A percentile compares a stretch with the other conserved stretches of the same genome.
Conservation (phyloP, 352 stramenopile species). For the Hyaloperonospora arabidopsidis region DNA sequence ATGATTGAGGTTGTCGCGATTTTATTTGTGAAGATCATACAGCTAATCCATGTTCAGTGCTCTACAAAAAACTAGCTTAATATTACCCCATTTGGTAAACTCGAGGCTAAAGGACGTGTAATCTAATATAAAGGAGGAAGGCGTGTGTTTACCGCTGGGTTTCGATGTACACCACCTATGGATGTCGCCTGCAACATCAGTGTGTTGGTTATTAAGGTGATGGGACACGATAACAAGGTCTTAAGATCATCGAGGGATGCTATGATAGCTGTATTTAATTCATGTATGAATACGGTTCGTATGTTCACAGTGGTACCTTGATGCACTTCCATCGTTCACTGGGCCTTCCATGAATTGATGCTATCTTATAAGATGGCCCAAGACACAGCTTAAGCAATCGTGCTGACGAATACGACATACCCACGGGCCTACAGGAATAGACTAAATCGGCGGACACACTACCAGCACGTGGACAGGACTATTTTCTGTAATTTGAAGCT, state of each 20-base stretch:
- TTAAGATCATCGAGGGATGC: not conserved
- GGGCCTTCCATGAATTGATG: not conserved
- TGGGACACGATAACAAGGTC: no score
- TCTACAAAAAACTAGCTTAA: not conserved
- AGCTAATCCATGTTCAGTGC: not conserved
- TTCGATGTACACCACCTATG: not conserved
- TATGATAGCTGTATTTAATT: not conserved
- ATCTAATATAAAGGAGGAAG: not conserved
- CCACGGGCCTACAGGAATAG: no score
- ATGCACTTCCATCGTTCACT: not conserved
- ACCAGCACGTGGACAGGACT: no score
- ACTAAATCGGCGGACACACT: no score
- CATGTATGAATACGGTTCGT: slow-evolving; percentile 1
- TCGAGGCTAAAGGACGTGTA: slow-evolving; percentile 1
- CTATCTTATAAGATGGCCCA: slow-evolving; percentile 2
- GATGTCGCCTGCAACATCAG: not conserved
- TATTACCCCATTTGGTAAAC: not conserved
- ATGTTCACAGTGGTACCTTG: slow-evolving; percentile 3
- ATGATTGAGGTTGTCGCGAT: not conserved
- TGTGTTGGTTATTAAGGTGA: not conserved
- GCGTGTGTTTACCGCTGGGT: not conserved
- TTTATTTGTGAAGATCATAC: not conserved
- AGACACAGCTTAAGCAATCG: not conserved
- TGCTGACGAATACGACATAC: no score
- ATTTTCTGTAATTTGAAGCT: no score